Evolutionary conservation across 176 grass and related monocot genomes (phyloP), one percentile per base, ranked within the genome.

Genomic region (Triticum dicoccoides): DNA sequence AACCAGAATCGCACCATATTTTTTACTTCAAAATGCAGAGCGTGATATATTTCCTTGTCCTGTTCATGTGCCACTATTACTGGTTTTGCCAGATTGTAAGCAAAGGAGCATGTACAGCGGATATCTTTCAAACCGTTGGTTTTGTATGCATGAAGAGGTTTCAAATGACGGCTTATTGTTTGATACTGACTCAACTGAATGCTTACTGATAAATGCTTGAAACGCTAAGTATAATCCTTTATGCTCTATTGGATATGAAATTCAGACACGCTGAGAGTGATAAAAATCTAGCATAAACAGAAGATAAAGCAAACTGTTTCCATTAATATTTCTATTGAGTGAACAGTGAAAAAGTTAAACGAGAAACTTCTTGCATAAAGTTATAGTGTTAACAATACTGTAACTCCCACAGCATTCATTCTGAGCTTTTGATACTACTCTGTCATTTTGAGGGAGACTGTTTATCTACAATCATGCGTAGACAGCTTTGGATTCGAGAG

Each of bases 201-300:
- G 11, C 34, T 61, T 25, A 76, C 88, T 21, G 2, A 79, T 70
- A 83, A 84, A 89, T 61, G 37, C 54, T 32, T 74, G 64, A 11
- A 77, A 80, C 15, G 8, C 33, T 68, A 49, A 61, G 30, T 90
- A 82, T 42, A 51, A 85, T 70, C 71, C 81, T 8, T 62, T 93
- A 52, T 88, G 61, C n/a, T 81, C 82, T 49, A 38, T 88, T 88
- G 85, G 88, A 49, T 93, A 90, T 81, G 77, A 70, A 62, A 62
- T 11, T 73, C 85, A 75, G 85, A 86, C 29, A 88, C n/a, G 11
- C 21, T 8, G 38, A 24, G 38, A 44, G n/a, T 1, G 6, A 73
- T 73, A 38, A 73, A 42, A 44, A 25, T 73, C 38, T 3, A 44
- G 38, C 70, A 44, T 25, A 73, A 44, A 41, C 37, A 72, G 18